A percentile compares a stretch with the other conserved stretches of the same genome.
phyloP scores from a whole-genome alignment of 352 stramenopile genomes.

The Globisporangium rhizosaccharum region DNA sequence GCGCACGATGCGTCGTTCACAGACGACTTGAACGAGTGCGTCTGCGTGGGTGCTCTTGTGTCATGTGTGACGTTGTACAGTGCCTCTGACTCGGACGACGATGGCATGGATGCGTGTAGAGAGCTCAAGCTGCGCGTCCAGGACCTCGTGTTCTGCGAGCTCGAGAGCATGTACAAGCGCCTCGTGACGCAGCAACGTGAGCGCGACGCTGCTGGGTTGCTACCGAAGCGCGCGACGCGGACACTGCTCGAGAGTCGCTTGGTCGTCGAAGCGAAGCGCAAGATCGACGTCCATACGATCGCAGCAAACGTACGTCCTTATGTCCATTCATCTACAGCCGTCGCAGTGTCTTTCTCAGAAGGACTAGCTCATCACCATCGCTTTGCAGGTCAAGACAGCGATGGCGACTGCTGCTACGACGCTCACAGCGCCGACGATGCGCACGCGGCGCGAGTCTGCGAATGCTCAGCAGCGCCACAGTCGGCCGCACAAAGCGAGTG shows the following conservation, averaged over 20 bases:
- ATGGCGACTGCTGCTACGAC: slow-evolving; percentile 28
- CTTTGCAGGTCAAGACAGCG: slow-evolving; percentile 32
- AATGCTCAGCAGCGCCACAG: neutral
- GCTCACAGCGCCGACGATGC: slow-evolving; percentile 14
- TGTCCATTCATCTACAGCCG: neutral
- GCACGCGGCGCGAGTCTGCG: slow-evolving; percentile 5
- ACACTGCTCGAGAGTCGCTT: slow-evolving; percentile 53
- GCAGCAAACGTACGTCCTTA: slow-evolving; percentile 28
- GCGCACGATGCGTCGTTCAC: slow-evolving; percentile 39
- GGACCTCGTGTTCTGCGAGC: slow-evolving; percentile 33
- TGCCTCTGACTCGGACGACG: no score
- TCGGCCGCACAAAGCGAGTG: slow-evolving; percentile 8
- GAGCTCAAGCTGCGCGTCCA: slow-evolving; percentile 38
- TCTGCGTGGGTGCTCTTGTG: neutral
- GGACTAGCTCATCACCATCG: no score
- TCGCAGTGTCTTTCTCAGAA: neutral
- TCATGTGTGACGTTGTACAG: no score
- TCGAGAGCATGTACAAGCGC: slow-evolving; percentile 31
- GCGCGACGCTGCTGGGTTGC: slow-evolving; percentile 36
- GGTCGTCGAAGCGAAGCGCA: slow-evolving; percentile 60
- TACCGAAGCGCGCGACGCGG: slow-evolving; percentile 29
- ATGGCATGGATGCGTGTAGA: slow-evolving; percentile 19
- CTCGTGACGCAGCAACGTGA: slow-evolving; percentile 36
- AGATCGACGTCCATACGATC: slow-evolving; percentile 37
- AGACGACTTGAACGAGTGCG: slow-evolving; percentile 41